These are phyloP conservation scores for Plasmopara halstedii DNA, from an alignment of 352 stramenopile species.

Conservation along the genomic window DNA sequence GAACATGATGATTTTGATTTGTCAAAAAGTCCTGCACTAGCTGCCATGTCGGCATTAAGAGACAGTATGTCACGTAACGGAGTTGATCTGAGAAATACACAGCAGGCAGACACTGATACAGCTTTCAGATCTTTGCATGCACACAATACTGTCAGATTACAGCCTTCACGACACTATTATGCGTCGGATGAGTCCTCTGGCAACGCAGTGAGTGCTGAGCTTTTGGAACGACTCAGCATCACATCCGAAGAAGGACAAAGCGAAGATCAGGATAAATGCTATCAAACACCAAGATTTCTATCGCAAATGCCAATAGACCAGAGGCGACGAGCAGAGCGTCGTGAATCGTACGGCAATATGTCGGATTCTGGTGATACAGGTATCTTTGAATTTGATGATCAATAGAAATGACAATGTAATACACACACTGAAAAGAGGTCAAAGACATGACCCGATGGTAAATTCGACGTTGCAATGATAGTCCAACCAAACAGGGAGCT, in stretches of 20 bases:
- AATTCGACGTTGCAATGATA: too few relatives aligned
- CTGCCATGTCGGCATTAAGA: slow-evolving; percentile 54
- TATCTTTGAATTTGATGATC: slow-evolving; percentile 76
- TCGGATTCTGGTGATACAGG: slow-evolving; percentile 43
- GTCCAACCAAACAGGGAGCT: too few relatives aligned
- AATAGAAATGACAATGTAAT: slow-evolving; percentile 32
- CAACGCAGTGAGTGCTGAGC: slow-evolving; percentile 25
- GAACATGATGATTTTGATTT: slow-evolving; percentile 58
- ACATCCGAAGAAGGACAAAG: slow-evolving; percentile 24
- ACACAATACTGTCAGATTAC: slow-evolving; percentile 10
- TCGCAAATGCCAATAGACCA: slow-evolving; percentile 12
- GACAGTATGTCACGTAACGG: slow-evolving; percentile 20
- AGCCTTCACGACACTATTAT: slow-evolving; percentile 22
- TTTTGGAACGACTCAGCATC: slow-evolving; percentile 29
- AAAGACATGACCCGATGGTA: too few relatives aligned
- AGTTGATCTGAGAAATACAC: slow-evolving; percentile 9
- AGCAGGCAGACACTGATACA: slow-evolving; percentile 13
- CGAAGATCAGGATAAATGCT: slow-evolving; percentile 21
- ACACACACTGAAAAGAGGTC: slow-evolving; percentile 7
- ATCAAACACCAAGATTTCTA: slow-evolving; percentile 17
- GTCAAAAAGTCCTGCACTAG: slow-evolving; percentile 58
- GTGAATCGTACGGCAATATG: slow-evolving; percentile 42
- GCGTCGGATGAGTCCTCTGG: slow-evolving; percentile 24
- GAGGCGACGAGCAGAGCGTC: slow-evolving; percentile 30
- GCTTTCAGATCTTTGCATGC: slow-evolving; percentile 19